Percentiles rank a stretch among this genome's conserved stretches.
These are phyloP conservation scores for Neurospora cerealis DNA, from an alignment of 495 filamentous ascomycete species.

Conservation along the genomic window DNA sequence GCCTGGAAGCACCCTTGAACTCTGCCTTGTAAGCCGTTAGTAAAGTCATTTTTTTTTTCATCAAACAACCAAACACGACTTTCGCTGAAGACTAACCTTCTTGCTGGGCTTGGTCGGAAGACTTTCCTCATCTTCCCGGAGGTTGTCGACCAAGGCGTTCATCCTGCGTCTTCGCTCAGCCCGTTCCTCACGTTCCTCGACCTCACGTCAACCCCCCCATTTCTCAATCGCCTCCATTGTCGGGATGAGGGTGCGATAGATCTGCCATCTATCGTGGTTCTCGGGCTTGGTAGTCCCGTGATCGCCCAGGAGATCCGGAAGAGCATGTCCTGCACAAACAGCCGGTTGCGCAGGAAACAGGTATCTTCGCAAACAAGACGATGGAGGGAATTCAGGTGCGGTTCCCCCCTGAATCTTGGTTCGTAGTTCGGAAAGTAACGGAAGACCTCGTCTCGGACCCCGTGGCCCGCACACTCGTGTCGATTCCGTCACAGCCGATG, in stretches of 20 bases:
- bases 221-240: slow-evolving; percentile 19
- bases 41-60: no score
- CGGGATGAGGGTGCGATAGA: slow-evolving; percentile 33
- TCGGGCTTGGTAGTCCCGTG: slow-evolving; percentile 29
- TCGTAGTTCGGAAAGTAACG: not conserved
- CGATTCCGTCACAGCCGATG: no score
- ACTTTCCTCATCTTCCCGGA: no score
- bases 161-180: no score
- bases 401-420: not conserved
- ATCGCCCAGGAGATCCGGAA: slow-evolving; percentile 25
- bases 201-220: slow-evolving; percentile 22
- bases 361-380: not conserved
- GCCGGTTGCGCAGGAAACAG: not conserved
- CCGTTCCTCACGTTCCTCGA: slow-evolving; percentile 4
- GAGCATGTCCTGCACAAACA: not conserved
- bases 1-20: no score
- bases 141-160: no score
- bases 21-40: no score
- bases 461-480: no score
- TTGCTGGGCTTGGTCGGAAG: no score
- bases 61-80: no score
- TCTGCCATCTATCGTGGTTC: slow-evolving; percentile 33
- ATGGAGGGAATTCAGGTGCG: not conserved
- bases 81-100: no score
- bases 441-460: no score